phyloP scores from a whole-genome alignment of 1,284 basidiomycete species.

The Pseudomicrostroma phylloplanum region DNA sequence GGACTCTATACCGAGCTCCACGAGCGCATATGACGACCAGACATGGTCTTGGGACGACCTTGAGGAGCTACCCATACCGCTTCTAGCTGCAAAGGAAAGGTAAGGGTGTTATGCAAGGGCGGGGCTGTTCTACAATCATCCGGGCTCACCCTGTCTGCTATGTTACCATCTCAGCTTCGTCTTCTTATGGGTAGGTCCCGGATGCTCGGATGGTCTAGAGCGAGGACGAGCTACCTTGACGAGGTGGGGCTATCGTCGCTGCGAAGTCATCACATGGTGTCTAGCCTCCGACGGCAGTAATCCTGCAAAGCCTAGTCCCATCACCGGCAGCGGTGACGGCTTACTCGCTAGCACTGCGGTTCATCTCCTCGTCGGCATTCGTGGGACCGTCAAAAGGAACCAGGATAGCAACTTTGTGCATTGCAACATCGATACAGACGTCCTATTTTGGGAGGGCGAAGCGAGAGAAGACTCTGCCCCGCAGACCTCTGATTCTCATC shows the following conservation, averaged over 20 bases:
- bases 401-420: constrained; percentile 94
- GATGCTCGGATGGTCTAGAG: constrained; percentile 83
- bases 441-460: constrained; percentile 69
- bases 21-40: neutral
- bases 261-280: constrained; percentile 71
- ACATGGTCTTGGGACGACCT: constrained; percentile 74
- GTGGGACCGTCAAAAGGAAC: constrained; percentile 86
- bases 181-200: constrained; percentile 92
- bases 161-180: constrained; percentile 60
- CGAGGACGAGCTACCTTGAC: constrained; percentile 81
- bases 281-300: neutral
- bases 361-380: constrained; percentile 97
- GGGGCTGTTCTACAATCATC: neutral
- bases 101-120: neutral
- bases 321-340: neutral
- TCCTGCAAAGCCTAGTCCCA: neutral
- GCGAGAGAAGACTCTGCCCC: neutral
- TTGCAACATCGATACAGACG: constrained; percentile 96
- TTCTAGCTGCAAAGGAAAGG: constrained; percentile 67
- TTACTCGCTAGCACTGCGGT: constrained; percentile 48
- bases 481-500: neutral
- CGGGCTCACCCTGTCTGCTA: constrained; percentile 1
- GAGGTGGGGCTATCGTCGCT: constrained; percentile 89
- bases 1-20: neutral
- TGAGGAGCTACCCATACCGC: constrained; percentile 72